These are phyloP conservation scores for Lactifluus subvellereus DNA, from an alignment of 768 basidiomycete species.

Conservation along the genomic window DNA sequence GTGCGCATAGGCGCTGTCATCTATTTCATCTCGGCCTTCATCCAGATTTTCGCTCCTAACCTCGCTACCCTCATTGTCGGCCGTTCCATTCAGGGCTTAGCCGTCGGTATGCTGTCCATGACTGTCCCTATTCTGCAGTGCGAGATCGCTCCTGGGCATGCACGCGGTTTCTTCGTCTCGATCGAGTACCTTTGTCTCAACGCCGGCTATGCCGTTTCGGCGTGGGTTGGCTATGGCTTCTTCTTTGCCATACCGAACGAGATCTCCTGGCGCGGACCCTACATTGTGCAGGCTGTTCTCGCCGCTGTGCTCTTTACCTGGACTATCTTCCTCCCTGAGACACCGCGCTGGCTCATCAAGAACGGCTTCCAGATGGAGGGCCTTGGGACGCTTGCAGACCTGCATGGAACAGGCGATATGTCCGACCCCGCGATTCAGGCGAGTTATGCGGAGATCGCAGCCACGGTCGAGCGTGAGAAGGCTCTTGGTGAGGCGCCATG, in stretches of 20 bases:
- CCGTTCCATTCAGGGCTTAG: conserved; percentile 64
- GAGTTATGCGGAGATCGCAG: conserved; percentile 41
- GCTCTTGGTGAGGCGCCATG: conserved; percentile 39
- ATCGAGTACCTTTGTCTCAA: conserved; percentile 52
- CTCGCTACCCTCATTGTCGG: conserved; percentile 57
- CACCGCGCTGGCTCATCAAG: conserved; percentile 50
- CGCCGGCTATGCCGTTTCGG: conserved; percentile 42
- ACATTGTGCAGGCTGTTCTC: conserved; percentile 47
- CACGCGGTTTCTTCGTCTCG: conserved; percentile 48
- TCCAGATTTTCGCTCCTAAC: conserved; percentile 46
- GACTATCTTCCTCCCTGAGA: conserved; percentile 47
- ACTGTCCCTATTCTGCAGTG: conserved; percentile 21
- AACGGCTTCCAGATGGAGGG: conserved; percentile 48
- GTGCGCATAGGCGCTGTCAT: conserved; percentile 46
- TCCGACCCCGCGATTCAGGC: conserved; percentile 39
- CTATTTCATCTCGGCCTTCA: conserved; percentile 44
- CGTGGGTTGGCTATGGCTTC: conserved; percentile 48
- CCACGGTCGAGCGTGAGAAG: conserved; percentile 36
- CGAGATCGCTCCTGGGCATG: conserved; percentile 27
- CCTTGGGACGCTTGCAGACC: conserved; percentile 48
- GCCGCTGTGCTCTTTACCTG: conserved; percentile 42
- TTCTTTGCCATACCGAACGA: conserved; percentile 42
- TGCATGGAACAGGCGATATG: conserved; percentile 47
- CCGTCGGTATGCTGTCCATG: conserved; percentile 51
- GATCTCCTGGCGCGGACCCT: conserved; percentile 53